Conservation (phyloP, 768 basidiomycete genomes). For the Rhodosporidiobolus odoratus region DNA sequence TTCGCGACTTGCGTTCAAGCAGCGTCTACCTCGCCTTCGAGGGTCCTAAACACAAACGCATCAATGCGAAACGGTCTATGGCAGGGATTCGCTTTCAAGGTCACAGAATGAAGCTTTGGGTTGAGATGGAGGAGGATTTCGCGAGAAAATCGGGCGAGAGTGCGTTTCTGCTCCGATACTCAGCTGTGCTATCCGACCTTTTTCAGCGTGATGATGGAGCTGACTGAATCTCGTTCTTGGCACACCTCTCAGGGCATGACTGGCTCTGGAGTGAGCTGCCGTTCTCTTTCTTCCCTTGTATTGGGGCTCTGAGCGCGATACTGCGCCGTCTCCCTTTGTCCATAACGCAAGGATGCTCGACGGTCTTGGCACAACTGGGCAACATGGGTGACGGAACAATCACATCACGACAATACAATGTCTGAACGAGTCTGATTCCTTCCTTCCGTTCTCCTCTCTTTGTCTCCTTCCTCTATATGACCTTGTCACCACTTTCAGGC, state of each 20-base stretch:
- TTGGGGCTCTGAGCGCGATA: not conserved
- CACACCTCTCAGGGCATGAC: not conserved
- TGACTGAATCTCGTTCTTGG: not conserved
- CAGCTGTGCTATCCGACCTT: not conserved
- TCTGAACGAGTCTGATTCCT: not conserved
- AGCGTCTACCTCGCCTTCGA: constrained; percentile 13
- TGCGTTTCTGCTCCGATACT: not conserved
- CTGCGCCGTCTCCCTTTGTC: not conserved
- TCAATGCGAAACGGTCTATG: not conserved
- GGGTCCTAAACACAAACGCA: not conserved
- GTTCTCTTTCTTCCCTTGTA: not conserved
- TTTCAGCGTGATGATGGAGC: too few relatives aligned
- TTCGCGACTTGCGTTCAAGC: not conserved
- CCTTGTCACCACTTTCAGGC: not conserved
- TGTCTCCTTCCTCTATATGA: not conserved
- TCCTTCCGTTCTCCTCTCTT: not conserved
- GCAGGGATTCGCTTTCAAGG: not conserved
- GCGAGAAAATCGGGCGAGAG: not conserved
- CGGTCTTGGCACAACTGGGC: too few relatives aligned
- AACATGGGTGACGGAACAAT: too few relatives aligned
- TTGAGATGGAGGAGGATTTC: not conserved
- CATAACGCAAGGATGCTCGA: too few relatives aligned
- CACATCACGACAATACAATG: too few relatives aligned
- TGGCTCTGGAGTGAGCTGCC: not conserved
- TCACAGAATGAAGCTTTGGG: not conserved